phyloP scores from a whole-genome alignment of 2,329 filamentous ascomycete species.

The Reticulascus tulasneorum region DNA sequence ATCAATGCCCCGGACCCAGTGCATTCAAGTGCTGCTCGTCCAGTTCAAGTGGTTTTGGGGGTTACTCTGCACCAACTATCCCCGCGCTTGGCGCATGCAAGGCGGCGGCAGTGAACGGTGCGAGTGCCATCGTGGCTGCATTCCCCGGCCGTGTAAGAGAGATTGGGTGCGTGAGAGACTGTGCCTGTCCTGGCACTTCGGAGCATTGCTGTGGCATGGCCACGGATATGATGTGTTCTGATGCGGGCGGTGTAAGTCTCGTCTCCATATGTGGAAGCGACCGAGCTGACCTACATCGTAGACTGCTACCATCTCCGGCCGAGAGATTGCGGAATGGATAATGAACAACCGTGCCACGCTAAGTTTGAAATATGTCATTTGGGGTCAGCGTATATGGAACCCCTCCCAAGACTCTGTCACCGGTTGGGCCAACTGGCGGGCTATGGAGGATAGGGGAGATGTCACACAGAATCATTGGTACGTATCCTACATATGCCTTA shows the following conservation, averaged over 20 bases:
- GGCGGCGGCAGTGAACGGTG: constrained; percentile 29
- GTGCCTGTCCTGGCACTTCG: constrained; percentile 25
- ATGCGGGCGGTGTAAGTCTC: constrained; percentile 32
- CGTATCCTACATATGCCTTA: constrained; percentile 11
- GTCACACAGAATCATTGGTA: constrained; percentile 41
- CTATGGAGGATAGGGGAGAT: constrained; percentile 36
- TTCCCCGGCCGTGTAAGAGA: constrained; percentile 31
- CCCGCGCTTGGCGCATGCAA: constrained; percentile 31
- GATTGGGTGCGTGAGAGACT: constrained; percentile 29
- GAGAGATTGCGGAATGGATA: constrained; percentile 43
- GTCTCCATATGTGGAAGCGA: background rate
- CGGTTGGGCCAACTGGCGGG: constrained; percentile 37
- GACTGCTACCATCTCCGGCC: constrained; percentile 32
- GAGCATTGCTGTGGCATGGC: constrained; percentile 35
- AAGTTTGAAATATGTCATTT: constrained; percentile 46
- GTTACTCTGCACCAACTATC: constrained; percentile 27
- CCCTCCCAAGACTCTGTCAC: constrained; percentile 29
- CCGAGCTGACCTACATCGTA: constrained; percentile 9
- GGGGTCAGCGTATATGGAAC: constrained; percentile 46
- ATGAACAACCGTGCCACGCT: constrained; percentile 38
- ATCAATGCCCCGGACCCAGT: constrained; percentile 33
- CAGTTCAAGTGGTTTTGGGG: constrained; percentile 26
- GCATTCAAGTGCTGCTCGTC: constrained; percentile 35
- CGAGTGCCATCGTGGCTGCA: constrained; percentile 28
- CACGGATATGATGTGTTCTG: constrained; percentile 34